phyloP scores from a whole-genome alignment of 352 stramenopile species.

The Pythium chondricola region DNA sequence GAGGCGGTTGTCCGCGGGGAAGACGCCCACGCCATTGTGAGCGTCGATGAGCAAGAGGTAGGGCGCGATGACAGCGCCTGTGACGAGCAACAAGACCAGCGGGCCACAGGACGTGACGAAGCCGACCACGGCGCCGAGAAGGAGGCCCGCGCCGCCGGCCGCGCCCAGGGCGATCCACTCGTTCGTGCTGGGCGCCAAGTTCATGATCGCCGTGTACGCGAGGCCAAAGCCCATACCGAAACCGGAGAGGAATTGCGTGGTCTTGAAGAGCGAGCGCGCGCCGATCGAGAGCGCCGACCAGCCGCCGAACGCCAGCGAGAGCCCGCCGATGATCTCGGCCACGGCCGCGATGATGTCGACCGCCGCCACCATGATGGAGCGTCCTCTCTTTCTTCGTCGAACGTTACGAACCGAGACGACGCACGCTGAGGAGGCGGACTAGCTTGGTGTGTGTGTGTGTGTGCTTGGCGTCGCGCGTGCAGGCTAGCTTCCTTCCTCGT shows the following conservation, averaged over 20 bases:
- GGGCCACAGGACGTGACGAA: constrained; percentile 72
- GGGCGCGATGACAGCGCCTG: constrained; percentile 55
- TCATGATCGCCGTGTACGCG: constrained; percentile 60
- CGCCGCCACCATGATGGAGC: constrained; percentile 47
- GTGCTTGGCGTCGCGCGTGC: too few relatives aligned
- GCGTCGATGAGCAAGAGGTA: constrained; percentile 80
- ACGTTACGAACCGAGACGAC: not conserved
- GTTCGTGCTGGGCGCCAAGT: constrained; percentile 50
- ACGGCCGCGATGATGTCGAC: constrained; percentile 69
- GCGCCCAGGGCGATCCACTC: constrained; percentile 69
- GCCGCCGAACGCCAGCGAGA: constrained; percentile 80
- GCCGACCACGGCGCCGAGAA: constrained; percentile 59
- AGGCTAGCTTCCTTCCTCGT: constrained; percentile 2
- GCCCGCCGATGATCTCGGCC: constrained; percentile 68
- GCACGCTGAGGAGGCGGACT: too few relatives aligned
- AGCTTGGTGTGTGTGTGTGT: too few relatives aligned
- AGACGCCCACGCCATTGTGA: constrained; percentile 57
- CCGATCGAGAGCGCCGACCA: constrained; percentile 84
- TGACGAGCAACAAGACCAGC: constrained; percentile 60
- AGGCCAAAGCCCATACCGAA: constrained; percentile 80
- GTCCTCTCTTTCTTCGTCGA: not conserved
- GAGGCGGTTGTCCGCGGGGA: constrained; percentile 63
- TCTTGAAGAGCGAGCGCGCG: constrained; percentile 75
- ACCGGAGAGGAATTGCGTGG: constrained; percentile 74
- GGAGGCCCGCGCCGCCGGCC: constrained; percentile 50